These are phyloP conservation scores for Pharus latifolius DNA, from an alignment of 176 grass and related monocot genomes.

Conservation along the genomic window DNA sequence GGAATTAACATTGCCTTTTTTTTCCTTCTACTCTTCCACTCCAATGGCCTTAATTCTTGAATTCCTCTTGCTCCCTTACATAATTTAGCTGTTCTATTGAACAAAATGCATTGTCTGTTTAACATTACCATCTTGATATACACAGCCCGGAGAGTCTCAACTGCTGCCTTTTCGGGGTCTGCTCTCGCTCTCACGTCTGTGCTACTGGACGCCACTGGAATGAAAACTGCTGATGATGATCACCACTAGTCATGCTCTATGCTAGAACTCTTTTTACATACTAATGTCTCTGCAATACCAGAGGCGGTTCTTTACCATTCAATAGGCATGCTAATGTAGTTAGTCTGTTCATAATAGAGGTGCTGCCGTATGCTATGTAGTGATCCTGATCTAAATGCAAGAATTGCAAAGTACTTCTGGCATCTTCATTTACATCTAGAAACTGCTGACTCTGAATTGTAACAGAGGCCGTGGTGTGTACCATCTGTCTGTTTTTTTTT, in stretches of 20 bases:
- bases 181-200: slow-evolving; percentile 39
- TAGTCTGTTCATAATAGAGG: slow-evolving; percentile 10
- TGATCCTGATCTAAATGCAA: slow-evolving; percentile 1
- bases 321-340: neutral
- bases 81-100: neutral
- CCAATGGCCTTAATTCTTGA: neutral
- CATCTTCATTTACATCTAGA: neutral
- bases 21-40: neutral
- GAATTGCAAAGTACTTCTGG: neutral
- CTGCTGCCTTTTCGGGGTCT: slow-evolving; percentile 27
- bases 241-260: slow-evolving; percentile 7
- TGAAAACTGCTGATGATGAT: slow-evolving; percentile 20
- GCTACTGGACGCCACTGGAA: slow-evolving; percentile 34
- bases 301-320: neutral
- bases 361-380: neutral
- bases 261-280: too few species aligned
- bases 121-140: slow-evolving; percentile 6
- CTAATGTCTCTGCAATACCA: neutral
- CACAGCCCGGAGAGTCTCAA: slow-evolving; percentile 15
- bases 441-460: neutral
- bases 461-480: neutral
- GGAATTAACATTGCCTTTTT: neutral
- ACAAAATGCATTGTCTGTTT: neutral
- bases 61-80: neutral
- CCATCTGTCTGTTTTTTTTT: neutral